phyloP scores from a whole-genome alignment of 1,284 basidiomycete species.

The Heimioporus retisporus region DNA sequence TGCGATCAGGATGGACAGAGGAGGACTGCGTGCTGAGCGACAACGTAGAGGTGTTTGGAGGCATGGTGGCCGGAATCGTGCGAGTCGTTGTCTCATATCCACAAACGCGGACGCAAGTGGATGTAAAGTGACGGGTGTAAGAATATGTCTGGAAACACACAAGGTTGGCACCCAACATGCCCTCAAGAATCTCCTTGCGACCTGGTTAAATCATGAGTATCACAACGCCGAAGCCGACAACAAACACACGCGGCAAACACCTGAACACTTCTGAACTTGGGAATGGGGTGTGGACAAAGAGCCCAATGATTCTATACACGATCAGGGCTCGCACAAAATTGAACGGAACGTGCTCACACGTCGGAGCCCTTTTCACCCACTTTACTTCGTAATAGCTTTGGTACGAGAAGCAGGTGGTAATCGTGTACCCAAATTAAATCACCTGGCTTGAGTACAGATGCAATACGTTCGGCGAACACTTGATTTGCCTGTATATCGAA shows the following conservation, averaged over 20 bases:
- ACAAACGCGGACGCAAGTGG: slow-evolving; percentile 95
- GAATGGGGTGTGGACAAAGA: slow-evolving; percentile 99
- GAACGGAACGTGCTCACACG: slow-evolving; percentile 29
- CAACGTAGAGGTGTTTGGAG: slow-evolving; percentile 42
- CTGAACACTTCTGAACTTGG: slow-evolving; percentile 97
- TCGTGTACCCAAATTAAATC: slow-evolving; percentile 94
- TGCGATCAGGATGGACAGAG: slow-evolving; percentile 49
- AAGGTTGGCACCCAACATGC: slow-evolving; percentile 98
- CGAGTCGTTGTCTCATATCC: slow-evolving; percentile 91
- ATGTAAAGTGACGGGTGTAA: slow-evolving; percentile 96
- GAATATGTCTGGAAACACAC: slow-evolving; percentile 99
- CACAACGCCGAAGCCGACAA: background rate
- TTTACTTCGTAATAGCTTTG: slow-evolving; percentile 82
- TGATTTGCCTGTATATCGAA: slow-evolving; percentile 74
- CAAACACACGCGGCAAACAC: slow-evolving; percentile 82
- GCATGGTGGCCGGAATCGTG: slow-evolving; percentile 46
- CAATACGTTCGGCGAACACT: slow-evolving; percentile 86
- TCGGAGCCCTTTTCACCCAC: slow-evolving; percentile 34
- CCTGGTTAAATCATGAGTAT: slow-evolving; percentile 46
- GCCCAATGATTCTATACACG: slow-evolving; percentile 74
- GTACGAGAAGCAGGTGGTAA: slow-evolving; percentile 95
- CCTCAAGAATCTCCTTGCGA: slow-evolving; percentile 94
- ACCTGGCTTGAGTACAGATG: slow-evolving; percentile 84
- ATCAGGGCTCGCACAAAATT: slow-evolving; percentile 6
- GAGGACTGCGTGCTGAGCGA: background rate